Percentiles rank a stretch among this genome's conserved stretches.
phyloP scores from a whole-genome alignment of 345 rosid species.

The Acer campestre region DNA sequence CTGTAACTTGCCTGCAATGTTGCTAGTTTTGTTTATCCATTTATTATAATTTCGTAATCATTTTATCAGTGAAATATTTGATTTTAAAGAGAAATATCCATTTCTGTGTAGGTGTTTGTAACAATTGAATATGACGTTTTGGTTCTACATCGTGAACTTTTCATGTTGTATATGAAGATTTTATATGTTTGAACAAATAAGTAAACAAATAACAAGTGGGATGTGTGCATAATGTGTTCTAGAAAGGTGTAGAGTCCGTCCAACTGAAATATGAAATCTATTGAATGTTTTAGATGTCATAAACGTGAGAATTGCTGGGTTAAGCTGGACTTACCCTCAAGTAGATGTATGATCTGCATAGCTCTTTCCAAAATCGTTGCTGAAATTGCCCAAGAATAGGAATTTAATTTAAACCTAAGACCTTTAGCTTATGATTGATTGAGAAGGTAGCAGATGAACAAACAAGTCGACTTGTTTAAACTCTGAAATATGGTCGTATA shows the following conservation, averaged over 20 bases:
- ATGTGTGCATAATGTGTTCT: constrained; percentile 5
- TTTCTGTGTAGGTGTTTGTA: neutral
- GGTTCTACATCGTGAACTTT: neutral
- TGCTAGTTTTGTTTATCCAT: neutral
- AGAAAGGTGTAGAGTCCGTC: neutral
- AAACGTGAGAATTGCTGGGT: neutral
- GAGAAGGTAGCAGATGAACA: neutral
- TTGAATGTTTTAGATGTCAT: neutral
- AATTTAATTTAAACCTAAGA: too few relatives aligned
- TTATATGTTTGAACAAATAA: neutral
- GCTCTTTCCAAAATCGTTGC: too few relatives aligned
- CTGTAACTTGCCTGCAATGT: neutral
- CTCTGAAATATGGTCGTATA: neutral
- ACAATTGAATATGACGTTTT: neutral
- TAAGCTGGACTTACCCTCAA: neutral
- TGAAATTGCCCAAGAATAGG: too few relatives aligned
- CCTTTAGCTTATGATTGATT: neutral
- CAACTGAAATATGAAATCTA: neutral
- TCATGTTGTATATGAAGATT: neutral
- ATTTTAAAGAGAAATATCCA: constrained; percentile 1
- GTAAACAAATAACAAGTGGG: neutral
- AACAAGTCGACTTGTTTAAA: neutral
- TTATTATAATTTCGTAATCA: neutral
- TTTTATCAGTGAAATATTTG: neutral
- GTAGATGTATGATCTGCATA: neutral